Base-by-base conservation (phyloP, 192 early-diverging fungal genomes). In the Geranomyces variabilis region DNA sequence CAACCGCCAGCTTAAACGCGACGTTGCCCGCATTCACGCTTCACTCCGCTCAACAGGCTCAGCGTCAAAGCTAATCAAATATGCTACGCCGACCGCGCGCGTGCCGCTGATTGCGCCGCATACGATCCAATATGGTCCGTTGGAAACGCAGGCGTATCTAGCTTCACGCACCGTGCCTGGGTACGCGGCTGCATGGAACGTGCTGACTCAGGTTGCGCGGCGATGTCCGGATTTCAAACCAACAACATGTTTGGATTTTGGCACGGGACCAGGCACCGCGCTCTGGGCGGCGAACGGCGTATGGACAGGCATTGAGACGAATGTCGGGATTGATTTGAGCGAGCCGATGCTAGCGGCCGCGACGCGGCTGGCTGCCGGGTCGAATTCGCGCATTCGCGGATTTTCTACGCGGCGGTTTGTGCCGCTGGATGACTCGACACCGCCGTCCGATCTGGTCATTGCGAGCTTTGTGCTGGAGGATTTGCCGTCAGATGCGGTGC, bases 231-330 rank as follows among this genome's bases (percentile, higher is more conserved):
- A 79, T 17, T 86, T 93, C 64, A 44, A 60, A 0, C 93, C 93
- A 0, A 71, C 44, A 29, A 78, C 71, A 8, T 74, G 93, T 14
- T 63, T 93, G 63, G 94, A 96, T 78, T 94, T 93, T 77, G 94
- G 91, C 24, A 85, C 84, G 0, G 94, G 94, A 5, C 91, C 94
- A 1, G 94, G 89, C n/a, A 89, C 91, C 6, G 91, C 82, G 7
- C 80, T 93, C 24, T 96, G 93, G 92, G 90, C 9, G 77, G 84
- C 14, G 81, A 88, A 74, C 53, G 81, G 89, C 21, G 73, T 84
- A 9, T 94, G 86, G 80, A 66, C 44, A 1, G 33, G 64, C 0
- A 24, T 92, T 0, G 46, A 85, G 7, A 64, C 55, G 22, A 89
- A 78, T 48, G 78, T 81, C 7, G 92, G 90, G 12, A 80, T 96